Conservation (phyloP, 345 rosid species). For the Gossypioides kirkii region DNA sequence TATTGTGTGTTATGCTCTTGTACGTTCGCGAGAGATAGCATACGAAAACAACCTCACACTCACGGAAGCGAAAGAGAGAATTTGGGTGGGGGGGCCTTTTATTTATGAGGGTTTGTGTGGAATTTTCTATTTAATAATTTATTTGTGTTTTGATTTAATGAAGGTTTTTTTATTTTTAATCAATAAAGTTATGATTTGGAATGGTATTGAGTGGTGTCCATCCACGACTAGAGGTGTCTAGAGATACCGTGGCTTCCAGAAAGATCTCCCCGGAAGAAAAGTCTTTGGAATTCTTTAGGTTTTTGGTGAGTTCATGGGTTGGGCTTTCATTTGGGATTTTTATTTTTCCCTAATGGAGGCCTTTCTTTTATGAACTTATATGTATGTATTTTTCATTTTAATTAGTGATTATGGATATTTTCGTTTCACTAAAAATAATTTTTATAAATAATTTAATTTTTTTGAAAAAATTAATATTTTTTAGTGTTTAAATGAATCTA, state of each 20-base stretch:
- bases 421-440: no score
- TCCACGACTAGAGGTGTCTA: slow-evolving; percentile 18
- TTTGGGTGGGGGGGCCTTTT: slow-evolving; percentile 10
- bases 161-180: no score
- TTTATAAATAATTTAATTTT: no score
- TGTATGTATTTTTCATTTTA: no score
- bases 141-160: no score
- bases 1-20: neutral
- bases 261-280: slow-evolving; percentile 8
- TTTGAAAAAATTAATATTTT: no score
- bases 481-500: no score
- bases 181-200: neutral
- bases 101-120: slow-evolving; percentile 26
- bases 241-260: slow-evolving; percentile 19
- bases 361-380: no score
- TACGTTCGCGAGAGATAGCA: slow-evolving; percentile 5
- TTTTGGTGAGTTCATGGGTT: neutral
- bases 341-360: neutral
- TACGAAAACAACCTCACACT: neutral
- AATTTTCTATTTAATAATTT: slow-evolving; percentile 17
- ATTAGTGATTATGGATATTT: no score
- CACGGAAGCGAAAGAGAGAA: neutral
- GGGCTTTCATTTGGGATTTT: neutral
- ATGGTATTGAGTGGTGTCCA: neutral
- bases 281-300: no score